phyloP scores from a whole-genome alignment of 306 rosid species.

The Quercus agrifolia region DNA sequence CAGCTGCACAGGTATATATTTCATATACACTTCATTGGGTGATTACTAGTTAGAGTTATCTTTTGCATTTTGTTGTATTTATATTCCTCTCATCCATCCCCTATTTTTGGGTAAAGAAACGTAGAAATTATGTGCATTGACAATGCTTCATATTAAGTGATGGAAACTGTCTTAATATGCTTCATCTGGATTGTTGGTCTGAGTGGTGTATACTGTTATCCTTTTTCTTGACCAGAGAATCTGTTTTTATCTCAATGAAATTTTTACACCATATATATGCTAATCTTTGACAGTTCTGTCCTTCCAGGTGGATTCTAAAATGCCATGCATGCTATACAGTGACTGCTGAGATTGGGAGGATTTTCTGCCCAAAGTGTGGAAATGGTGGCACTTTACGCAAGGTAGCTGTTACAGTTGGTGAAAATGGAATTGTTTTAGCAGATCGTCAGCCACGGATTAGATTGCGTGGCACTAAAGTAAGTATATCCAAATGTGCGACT shows the following conservation, averaged over 20 bases:
- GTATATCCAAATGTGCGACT: not conserved
- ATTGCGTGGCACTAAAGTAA: constrained; percentile 95
- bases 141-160: not conserved
- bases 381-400: constrained; percentile 96
- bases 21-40: not conserved
- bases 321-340: constrained; percentile 88
- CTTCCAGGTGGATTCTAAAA: constrained; percentile 84
- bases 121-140: not conserved
- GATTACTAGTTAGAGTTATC: not conserved
- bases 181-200: not conserved
- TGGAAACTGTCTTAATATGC: not conserved
- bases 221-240: not conserved
- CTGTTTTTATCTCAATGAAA: not conserved
- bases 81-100: not conserved
- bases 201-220: not conserved
- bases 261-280: not conserved
- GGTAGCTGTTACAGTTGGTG: constrained; percentile 97
- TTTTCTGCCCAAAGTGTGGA: constrained; percentile 96
- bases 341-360: constrained; percentile 81
- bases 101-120: not conserved
- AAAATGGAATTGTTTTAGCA: constrained; percentile 77
- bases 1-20: constrained; percentile 71
- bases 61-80: not conserved
- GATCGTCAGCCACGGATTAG: constrained; percentile 67
- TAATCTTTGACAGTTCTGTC: constrained; percentile 21